Evolutionary conservation across 805 yeast species (phyloP).

Genomic region (Yamadazyma endophytica): DNA sequence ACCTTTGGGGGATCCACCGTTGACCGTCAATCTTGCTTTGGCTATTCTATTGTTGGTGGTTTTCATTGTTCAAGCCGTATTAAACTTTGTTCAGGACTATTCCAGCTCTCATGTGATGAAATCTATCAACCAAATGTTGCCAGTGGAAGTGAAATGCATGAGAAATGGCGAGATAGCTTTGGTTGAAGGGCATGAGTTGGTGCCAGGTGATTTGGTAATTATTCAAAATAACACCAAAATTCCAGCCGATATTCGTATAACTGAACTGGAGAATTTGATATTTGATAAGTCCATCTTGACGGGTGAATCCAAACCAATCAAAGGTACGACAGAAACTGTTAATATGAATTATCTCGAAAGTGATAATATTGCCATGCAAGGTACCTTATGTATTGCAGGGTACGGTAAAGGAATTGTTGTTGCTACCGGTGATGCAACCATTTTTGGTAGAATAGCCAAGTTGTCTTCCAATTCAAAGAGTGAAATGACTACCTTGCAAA

Average conservation of each 20-base stretch:
- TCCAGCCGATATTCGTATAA: slow-evolving; percentile 46
- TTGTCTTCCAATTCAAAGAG: slow-evolving; percentile 35
- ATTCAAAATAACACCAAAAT: slow-evolving; percentile 37
- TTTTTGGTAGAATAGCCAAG: slow-evolving; percentile 44
- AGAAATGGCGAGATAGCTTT: slow-evolving; percentile 27
- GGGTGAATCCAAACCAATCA: slow-evolving; percentile 44
- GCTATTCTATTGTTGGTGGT: slow-evolving; percentile 39
- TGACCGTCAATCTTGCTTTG: slow-evolving; percentile 38
- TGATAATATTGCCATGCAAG: slow-evolving; percentile 42
- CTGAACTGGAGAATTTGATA: slow-evolving; percentile 33
- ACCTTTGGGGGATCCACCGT: slow-evolving; percentile 47
- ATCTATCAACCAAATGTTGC: slow-evolving; percentile 42
- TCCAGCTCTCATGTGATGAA: slow-evolving; percentile 46
- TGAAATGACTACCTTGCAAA: slow-evolving; percentile 40
- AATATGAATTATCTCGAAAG: slow-evolving; percentile 41
- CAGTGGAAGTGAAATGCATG: slow-evolving; percentile 30
- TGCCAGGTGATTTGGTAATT: slow-evolving; percentile 43
- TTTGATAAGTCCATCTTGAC: slow-evolving; percentile 47
- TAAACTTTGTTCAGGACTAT: slow-evolving; percentile 46
- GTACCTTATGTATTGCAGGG: slow-evolving; percentile 42
- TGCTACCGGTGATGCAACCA: slow-evolving; percentile 41
- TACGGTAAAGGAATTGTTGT: slow-evolving; percentile 42
- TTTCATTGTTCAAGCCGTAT: slow-evolving; percentile 38
- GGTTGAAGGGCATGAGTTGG: slow-evolving; percentile 30
- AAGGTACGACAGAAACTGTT: slow-evolving; percentile 20